Evolutionary conservation across 768 basidiomycete genomes (phyloP).

Genomic region (Leucosporidium creatinivorum): DNA sequence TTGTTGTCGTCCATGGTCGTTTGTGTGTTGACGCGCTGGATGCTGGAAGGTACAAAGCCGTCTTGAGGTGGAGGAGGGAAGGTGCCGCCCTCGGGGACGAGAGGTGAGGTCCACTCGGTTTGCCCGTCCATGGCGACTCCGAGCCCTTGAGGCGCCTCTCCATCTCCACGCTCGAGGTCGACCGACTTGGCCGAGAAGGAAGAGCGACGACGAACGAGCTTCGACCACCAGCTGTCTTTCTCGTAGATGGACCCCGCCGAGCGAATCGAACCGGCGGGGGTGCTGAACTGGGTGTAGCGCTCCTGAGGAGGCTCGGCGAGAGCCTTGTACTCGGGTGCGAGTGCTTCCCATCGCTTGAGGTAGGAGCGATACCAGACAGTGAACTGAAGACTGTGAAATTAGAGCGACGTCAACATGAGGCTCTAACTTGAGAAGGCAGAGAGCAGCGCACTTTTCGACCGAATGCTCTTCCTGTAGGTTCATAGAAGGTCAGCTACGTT

Average conservation of each 20-base stretch:
- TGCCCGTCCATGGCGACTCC: neutral
- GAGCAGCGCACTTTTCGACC: conserved; percentile 5
- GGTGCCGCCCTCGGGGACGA: too few species aligned
- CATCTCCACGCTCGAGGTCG: neutral
- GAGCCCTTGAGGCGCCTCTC: neutral
- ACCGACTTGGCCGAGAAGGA: neutral
- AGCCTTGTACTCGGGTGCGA: conserved; percentile 31
- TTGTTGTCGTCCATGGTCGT: neutral
- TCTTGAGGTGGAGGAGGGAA: too few species aligned
- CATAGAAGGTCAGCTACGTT: too few species aligned
- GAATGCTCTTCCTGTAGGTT: conserved; percentile 9
- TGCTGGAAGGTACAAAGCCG: too few species aligned
- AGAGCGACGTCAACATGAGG: neutral
- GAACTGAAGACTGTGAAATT: conserved; percentile 40
- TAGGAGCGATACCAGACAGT: conserved; percentile 46
- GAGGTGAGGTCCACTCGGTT: too few species aligned
- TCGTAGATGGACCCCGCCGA: neutral
- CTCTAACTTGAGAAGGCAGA: neutral
- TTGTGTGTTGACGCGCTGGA: neutral
- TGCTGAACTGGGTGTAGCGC: conserved; percentile 1
- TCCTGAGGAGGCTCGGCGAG: conserved; percentile 4
- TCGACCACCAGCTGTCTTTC: conserved; percentile 5
- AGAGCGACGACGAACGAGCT: neutral
- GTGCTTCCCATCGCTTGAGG: conserved; percentile 42
- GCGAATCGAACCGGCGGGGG: conserved; percentile 8